These are phyloP conservation scores for Polychytrium aggregatum DNA, from an alignment of 192 early-diverging fungal species.

Conservation along the genomic window DNA sequence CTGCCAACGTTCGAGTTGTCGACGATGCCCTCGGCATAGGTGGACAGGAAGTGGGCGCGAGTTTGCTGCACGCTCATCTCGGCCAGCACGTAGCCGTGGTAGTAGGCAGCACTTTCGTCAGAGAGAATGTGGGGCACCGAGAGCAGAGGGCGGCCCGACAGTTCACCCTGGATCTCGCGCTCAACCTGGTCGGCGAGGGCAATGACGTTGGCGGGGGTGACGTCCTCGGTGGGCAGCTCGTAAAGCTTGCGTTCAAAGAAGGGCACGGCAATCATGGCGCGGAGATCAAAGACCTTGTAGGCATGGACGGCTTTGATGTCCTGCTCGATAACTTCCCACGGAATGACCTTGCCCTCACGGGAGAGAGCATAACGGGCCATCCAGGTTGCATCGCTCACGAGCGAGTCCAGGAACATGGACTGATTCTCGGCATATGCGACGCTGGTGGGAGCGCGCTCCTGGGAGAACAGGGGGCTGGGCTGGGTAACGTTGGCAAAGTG, in stretches of 20 bases:
- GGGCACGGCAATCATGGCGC: constrained; percentile 23
- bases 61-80: no score
- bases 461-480: no score
- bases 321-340: constrained; percentile 22
- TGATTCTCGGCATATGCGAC: no score
- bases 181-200: constrained; percentile 23
- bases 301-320: constrained; percentile 10
- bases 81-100: no score
- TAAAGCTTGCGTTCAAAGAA: constrained; percentile 20
- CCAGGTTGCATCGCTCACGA: constrained; percentile 22
- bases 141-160: constrained; percentile 14
- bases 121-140: constrained; percentile 22
- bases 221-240: no score
- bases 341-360: constrained; percentile 18
- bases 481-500: no score
- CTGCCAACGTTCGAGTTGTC: no score
- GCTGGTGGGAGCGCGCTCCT: no score
- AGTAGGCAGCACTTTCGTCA: constrained; percentile 19
- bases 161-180: constrained; percentile 18
- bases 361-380: constrained; percentile 16
- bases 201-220: constrained; percentile 15
- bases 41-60: no score
- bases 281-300: constrained; percentile 19
- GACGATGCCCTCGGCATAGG: no score
- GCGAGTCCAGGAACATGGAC: constrained; percentile 22